Evolutionary conservation across 306 rosid genomes (phyloP).

Genomic region (Erythrophleum fordii): DNA sequence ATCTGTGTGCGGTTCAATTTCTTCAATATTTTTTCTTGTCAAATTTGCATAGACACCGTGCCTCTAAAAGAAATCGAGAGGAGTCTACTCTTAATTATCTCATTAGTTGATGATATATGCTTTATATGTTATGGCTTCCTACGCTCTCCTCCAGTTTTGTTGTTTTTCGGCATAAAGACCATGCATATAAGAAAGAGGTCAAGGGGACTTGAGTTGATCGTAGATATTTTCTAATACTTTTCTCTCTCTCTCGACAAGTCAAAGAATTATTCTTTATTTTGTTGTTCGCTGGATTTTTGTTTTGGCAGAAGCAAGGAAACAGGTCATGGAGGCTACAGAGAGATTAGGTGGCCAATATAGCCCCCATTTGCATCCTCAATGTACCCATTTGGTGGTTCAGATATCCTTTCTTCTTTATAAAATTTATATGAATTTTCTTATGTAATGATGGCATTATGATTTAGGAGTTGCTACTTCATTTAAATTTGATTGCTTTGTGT

Average conservation of each 20-base stretch:
- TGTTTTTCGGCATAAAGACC: conserved; percentile 7
- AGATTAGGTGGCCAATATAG: conserved; percentile 94
- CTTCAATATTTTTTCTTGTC: background rate
- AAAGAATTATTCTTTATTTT: conserved; percentile 16
- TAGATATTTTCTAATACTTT: conserved; percentile 1
- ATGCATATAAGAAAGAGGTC: conserved; percentile 11
- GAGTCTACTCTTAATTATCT: conserved; percentile 2
- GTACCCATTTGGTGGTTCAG: conserved; percentile 99
- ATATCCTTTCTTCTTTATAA: conserved; percentile 71
- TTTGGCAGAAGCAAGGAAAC: conserved; percentile 96
- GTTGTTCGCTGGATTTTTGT: conserved; percentile 37
- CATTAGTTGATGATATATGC: conserved; percentile 16
- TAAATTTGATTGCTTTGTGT: conserved; percentile 11
- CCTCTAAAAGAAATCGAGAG: conserved; percentile 13
- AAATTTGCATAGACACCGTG: background rate
- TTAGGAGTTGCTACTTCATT: conserved; percentile 15
- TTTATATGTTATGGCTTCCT: conserved; percentile 4
- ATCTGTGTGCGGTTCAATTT: background rate
- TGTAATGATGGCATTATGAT: conserved; percentile 23
- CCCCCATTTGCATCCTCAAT: conserved; percentile 88
- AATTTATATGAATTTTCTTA: conserved; percentile 15
- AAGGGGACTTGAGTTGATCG: conserved; percentile 3
- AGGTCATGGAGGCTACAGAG: conserved; percentile 93
- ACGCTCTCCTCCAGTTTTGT: conserved; percentile 8
- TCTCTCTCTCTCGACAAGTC: background rate